Conservation (phyloP, 176 grass and related monocot species). For the Carex littledalei region DNA sequence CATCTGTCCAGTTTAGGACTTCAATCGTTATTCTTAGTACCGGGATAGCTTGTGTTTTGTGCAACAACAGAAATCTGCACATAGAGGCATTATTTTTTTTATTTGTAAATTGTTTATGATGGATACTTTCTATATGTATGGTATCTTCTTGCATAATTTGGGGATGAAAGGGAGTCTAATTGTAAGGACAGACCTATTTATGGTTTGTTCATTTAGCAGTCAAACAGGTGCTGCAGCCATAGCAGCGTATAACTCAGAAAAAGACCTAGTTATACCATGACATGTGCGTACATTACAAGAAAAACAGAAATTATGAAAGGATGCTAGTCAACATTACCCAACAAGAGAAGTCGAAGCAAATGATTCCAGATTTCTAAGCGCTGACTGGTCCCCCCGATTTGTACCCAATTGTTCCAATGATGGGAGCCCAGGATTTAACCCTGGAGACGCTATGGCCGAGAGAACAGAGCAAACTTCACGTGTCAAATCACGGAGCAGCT, state of each 20-base stretch:
- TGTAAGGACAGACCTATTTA: background rate
- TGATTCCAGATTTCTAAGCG: slow-evolving; percentile 50
- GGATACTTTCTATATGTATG: background rate
- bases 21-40: slow-evolving; percentile 63
- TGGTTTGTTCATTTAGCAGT: background rate
- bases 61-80: slow-evolving; percentile 69
- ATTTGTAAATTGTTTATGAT: background rate
- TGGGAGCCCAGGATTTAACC: slow-evolving; percentile 73
- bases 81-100: slow-evolving; percentile 15
- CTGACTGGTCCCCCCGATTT: slow-evolving; percentile 56
- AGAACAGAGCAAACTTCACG: slow-evolving; percentile 84
- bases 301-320: slow-evolving; percentile 2
- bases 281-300: background rate
- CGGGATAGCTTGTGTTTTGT: slow-evolving; percentile 46
- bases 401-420: slow-evolving; percentile 83
- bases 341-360: slow-evolving; percentile 70
- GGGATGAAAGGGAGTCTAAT: background rate
- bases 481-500: slow-evolving; percentile 88
- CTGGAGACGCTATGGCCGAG: slow-evolving; percentile 59
- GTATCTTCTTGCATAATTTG: background rate
- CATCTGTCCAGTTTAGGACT: slow-evolving; percentile 85
- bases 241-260: background rate
- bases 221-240: background rate
- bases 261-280: background rate
- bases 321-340: slow-evolving; percentile 41